phyloP scores from a whole-genome alignment of 805 yeast species.

The Priceomyces castillae region DNA sequence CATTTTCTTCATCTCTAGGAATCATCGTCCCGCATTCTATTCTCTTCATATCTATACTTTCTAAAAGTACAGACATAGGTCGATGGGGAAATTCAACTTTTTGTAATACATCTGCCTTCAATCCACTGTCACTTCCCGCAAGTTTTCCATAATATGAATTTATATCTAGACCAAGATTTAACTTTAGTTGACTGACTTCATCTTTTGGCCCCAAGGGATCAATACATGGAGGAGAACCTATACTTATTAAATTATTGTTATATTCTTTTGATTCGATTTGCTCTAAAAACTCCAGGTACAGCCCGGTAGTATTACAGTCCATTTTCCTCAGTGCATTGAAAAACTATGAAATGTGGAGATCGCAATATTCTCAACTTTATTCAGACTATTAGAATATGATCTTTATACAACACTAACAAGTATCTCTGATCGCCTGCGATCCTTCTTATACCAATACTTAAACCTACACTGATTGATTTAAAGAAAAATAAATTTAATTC shows the following conservation, averaged over 20 bases:
- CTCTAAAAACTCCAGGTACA: slow-evolving; percentile 25
- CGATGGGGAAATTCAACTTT: background rate
- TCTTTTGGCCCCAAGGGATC: background rate
- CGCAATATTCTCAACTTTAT: too few species aligned
- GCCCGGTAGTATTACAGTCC: slow-evolving; percentile 14
- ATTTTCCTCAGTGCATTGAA: background rate
- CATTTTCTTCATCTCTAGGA: background rate
- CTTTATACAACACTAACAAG: too few species aligned
- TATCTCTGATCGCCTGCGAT: slow-evolving; percentile 3
- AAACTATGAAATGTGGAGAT: background rate
- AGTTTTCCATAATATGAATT: slow-evolving; percentile 8
- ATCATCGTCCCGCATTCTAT: background rate
- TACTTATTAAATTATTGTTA: slow-evolving; percentile 12
- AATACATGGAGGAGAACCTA: slow-evolving; percentile 5
- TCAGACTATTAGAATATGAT: too few species aligned
- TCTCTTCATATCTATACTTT: background rate
- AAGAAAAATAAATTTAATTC: background rate
- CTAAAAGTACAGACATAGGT: background rate
- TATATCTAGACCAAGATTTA: slow-evolving; percentile 9
- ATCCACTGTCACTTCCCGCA: slow-evolving; percentile 1
- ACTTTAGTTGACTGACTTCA: slow-evolving; percentile 2
- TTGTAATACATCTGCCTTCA: background rate
- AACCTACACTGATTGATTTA: background rate
- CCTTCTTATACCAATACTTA: background rate
- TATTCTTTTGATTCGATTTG: slow-evolving; percentile 20